phyloP scores from a whole-genome alignment of 257 asterid species.

The Solanum peruvianum region DNA sequence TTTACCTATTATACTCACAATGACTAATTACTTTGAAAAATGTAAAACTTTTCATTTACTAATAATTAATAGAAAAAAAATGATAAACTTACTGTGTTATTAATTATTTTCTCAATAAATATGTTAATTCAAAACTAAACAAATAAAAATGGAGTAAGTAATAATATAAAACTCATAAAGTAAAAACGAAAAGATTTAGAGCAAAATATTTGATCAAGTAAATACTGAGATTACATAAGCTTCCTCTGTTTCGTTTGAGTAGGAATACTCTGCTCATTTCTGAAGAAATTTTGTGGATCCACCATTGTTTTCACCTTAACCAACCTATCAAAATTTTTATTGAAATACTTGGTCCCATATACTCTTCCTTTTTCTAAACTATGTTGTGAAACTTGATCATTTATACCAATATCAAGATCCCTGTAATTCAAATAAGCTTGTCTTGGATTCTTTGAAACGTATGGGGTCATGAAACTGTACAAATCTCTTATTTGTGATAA shows the following conservation, averaged over 20 bases:
- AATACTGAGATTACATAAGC: background rate
- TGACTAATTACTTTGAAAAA: too few relatives aligned
- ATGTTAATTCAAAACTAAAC: too few relatives aligned
- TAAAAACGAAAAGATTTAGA: background rate
- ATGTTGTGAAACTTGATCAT: background rate
- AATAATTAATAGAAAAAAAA: too few relatives aligned
- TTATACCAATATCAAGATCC: conserved; percentile 33
- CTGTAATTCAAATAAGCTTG: conserved; percentile 33
- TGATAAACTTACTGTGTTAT: too few relatives aligned
- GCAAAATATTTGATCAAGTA: background rate
- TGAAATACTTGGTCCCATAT: conserved; percentile 33
- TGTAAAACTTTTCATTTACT: too few relatives aligned
- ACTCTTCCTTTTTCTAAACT: conserved; percentile 11
- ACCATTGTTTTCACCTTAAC: conserved; percentile 24
- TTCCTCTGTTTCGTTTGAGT: background rate
- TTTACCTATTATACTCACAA: too few relatives aligned
- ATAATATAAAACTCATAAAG: background rate
- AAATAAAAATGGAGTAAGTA: background rate
- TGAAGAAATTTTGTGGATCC: conserved; percentile 38
- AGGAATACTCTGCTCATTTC: conserved; percentile 35
- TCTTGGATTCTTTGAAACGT: conserved; percentile 29
- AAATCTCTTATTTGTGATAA: background rate
- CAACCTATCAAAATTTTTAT: conserved; percentile 25
- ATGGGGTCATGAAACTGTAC: conserved; percentile 23
- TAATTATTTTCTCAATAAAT: too few relatives aligned